Evolutionary conservation across 805 yeast species (phyloP).

Genomic region (Cyberlindnera amylophila): DNA sequence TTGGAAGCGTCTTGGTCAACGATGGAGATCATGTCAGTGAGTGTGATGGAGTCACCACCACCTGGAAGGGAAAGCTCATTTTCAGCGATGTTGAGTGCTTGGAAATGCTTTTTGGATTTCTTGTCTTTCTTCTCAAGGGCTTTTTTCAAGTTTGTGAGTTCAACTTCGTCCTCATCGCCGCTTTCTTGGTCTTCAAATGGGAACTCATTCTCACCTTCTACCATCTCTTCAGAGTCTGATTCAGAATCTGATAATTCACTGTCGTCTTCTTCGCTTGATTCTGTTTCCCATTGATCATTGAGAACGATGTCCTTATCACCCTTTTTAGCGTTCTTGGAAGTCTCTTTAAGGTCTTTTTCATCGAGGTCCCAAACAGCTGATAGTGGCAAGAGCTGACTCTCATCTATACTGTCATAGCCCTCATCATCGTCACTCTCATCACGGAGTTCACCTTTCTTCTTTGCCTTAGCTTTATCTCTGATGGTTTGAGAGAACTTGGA

Average conservation of each 20-base stretch:
- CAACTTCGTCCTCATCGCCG: constrained; percentile 43
- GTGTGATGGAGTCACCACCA: constrained; percentile 51
- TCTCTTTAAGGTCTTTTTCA: constrained; percentile 41
- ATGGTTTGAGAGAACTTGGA: constrained; percentile 67
- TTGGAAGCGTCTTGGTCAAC: constrained; percentile 47
- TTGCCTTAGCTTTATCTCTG: constrained; percentile 48
- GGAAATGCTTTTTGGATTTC: constrained; percentile 44
- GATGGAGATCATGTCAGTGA: constrained; percentile 73
- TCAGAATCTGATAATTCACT: constrained; percentile 5
- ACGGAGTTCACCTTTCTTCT: constrained; percentile 24
- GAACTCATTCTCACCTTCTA: constrained; percentile 35
- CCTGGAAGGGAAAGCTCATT: constrained; percentile 69
- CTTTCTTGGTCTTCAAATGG: constrained; percentile 37
- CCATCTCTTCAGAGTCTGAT: constrained; percentile 23
- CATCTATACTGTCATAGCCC: constrained; percentile 77
- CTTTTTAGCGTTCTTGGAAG: constrained; percentile 22
- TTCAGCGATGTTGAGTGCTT: constrained; percentile 54
- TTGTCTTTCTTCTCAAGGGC: constrained; percentile 34
- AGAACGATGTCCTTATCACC: constrained; percentile 23
- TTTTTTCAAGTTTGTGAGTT: constrained; percentile 47
- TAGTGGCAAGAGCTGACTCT: constrained; percentile 65
- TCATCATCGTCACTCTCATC: constrained; percentile 35
- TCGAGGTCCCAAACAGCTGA: constrained; percentile 91
- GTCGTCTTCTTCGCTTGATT: constrained; percentile 25
- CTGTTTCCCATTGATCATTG: constrained; percentile 21